A percentile compares a stretch with the other conserved stretches of the same genome.
phyloP scores from a whole-genome alignment of 2,329 filamentous ascomycete species.

The Trichoderma atroviride region DNA sequence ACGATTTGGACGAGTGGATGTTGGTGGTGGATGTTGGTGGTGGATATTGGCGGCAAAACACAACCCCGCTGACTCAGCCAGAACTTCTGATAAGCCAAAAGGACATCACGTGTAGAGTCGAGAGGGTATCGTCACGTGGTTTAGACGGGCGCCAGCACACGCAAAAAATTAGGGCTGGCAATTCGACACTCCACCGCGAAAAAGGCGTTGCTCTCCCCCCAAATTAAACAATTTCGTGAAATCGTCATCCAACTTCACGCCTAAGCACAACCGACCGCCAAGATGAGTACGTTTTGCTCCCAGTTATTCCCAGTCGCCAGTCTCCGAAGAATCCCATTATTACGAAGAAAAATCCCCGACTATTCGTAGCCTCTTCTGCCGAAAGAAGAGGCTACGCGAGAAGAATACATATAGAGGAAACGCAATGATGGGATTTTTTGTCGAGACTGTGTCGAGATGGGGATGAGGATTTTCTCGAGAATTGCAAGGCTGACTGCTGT shows the following conservation, averaged over 20 bases:
- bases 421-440: conserved; percentile 5
- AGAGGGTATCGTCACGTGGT: conserved; percentile 41
- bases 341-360: conserved; percentile 1
- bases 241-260: conserved; percentile 45
- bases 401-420: background rate
- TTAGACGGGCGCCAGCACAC: conserved; percentile 30
- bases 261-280: conserved; percentile 54
- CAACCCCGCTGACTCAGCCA: background rate
- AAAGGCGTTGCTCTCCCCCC: conserved; percentile 34
- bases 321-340: background rate
- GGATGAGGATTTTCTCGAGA: background rate
- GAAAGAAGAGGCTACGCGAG: conserved; percentile 17
- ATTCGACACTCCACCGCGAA: conserved; percentile 44
- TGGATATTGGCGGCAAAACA: background rate
- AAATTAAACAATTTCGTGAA: conserved; percentile 41
- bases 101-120: conserved; percentile 11
- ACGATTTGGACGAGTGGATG: background rate
- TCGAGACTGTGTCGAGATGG: background rate
- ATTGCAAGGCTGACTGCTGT: conserved; percentile 34
- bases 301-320: background rate
- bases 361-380: conserved; percentile 14
- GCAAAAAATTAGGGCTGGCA: conserved; percentile 43
- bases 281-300: conserved; percentile 56
- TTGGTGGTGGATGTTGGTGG: background rate
- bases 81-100: background rate